These are phyloP conservation scores for Lanzia echinophila DNA, from an alignment of 2,329 filamentous ascomycete species.

Conservation along the genomic window DNA sequence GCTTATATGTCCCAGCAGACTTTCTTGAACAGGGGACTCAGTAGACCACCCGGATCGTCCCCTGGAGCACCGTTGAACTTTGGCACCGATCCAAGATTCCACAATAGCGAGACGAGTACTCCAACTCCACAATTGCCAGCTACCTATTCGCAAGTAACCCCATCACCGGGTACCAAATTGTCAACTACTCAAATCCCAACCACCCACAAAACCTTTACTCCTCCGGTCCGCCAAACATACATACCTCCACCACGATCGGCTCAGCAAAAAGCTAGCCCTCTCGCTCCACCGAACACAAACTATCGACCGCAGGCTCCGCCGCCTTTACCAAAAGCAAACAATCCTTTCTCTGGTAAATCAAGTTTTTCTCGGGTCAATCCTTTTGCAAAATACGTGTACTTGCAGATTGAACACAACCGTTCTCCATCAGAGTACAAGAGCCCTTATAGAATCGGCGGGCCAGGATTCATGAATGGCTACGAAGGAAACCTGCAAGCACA, in stretches of 20 bases:
- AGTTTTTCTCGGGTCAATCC: constrained; percentile 17
- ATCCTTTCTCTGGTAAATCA: constrained; percentile 19
- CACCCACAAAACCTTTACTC: constrained; percentile 1
- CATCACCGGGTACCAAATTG: neutral
- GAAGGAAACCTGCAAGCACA: constrained; percentile 37
- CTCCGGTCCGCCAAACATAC: constrained; percentile 4
- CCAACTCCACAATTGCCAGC: neutral
- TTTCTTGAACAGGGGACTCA: constrained; percentile 25
- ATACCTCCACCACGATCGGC: neutral
- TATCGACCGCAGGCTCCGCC: constrained; percentile 15
- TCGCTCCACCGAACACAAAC: constrained; percentile 14
- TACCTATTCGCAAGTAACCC: neutral
- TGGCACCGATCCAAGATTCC: constrained; percentile 28
- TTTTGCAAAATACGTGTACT: constrained; percentile 40
- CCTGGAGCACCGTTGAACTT: constrained; percentile 21
- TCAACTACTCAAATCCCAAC: neutral
- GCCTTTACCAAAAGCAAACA: constrained; percentile 16
- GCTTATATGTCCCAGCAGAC: constrained; percentile 30
- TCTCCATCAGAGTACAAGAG: constrained; percentile 50
- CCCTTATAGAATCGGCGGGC: constrained; percentile 47
- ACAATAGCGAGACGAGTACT: neutral
- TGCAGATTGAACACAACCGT: constrained; percentile 55
- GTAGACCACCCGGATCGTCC: constrained; percentile 10
- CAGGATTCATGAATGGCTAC: constrained; percentile 55
- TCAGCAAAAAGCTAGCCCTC: constrained; percentile 4